Conservation (phyloP, 2,329 filamentous ascomycete species). For the Pseudogymnoascus sp. region DNA sequence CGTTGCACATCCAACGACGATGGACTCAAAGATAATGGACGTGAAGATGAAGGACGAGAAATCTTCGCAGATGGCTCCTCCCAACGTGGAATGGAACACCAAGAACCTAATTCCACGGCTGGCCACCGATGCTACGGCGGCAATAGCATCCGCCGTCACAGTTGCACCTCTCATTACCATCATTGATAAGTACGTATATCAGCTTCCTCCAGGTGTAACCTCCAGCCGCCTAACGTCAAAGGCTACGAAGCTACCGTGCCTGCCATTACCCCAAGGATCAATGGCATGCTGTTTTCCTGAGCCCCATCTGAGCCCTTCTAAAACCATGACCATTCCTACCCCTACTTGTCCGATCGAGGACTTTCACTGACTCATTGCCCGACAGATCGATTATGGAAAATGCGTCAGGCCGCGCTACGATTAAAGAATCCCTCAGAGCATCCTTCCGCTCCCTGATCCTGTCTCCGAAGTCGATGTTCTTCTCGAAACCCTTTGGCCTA, state of each 20-base stretch:
- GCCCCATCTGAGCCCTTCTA: neutral
- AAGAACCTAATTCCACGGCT: slow-evolving; percentile 59
- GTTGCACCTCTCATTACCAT: slow-evolving; percentile 80
- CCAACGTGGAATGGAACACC: slow-evolving; percentile 59
- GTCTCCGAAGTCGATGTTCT: slow-evolving; percentile 52
- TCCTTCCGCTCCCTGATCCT: slow-evolving; percentile 49
- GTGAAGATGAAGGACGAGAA: neutral
- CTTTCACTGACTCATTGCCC: slow-evolving; percentile 9
- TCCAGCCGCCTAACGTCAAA: neutral
- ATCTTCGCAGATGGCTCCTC: neutral
- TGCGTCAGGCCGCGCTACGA: slow-evolving; percentile 57
- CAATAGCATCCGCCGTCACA: slow-evolving; percentile 60
- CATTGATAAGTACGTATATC: slow-evolving; percentile 62
- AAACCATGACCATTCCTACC: neutral
- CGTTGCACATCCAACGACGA: neutral
- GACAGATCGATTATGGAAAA: slow-evolving; percentile 69
- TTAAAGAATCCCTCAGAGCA: slow-evolving; percentile 48
- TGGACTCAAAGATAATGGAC: neutral
- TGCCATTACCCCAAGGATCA: neutral
- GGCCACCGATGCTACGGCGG: slow-evolving; percentile 59
- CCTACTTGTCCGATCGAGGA: neutral
- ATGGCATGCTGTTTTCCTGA: neutral
- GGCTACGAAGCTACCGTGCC: slow-evolving; percentile 1
- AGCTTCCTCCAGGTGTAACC: neutral
- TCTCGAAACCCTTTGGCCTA: slow-evolving; percentile 58